phyloP scores from a whole-genome alignment of 352 stramenopile genomes.

The Phytophthora hibernalis region DNA sequence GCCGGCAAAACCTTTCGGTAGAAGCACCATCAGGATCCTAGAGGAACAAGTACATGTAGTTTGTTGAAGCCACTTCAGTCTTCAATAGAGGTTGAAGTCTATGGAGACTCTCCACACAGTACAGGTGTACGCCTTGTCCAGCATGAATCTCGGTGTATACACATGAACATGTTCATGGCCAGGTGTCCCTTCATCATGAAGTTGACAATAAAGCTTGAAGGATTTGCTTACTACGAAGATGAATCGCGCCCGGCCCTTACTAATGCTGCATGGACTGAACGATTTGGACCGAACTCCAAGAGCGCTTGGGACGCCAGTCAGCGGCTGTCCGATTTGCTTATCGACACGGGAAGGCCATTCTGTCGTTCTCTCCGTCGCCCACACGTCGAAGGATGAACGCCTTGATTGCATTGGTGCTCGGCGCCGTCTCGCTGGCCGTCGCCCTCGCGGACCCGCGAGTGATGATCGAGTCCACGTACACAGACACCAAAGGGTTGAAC shows the following conservation, averaged over 20 bases:
- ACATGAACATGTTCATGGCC: too few relatives aligned
- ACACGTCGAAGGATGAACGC: constrained; percentile 19
- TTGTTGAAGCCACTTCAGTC: too few relatives aligned
- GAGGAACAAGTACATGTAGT: too few relatives aligned
- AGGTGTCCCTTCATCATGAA: too few relatives aligned
- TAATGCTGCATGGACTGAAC: constrained; percentile 27
- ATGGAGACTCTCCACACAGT: too few relatives aligned
- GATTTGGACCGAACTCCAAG: background rate
- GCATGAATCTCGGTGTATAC: too few relatives aligned
- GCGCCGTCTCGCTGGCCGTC: constrained; percentile 16
- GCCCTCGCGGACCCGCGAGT: constrained; percentile 26
- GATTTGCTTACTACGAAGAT: background rate
- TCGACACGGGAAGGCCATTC: constrained; percentile 3
- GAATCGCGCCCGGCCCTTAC: constrained; percentile 14
- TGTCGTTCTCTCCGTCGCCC: constrained; percentile 13
- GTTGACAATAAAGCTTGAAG: too few relatives aligned
- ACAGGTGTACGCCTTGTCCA: too few relatives aligned
- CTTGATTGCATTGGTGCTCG: constrained; percentile 19
- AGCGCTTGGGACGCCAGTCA: background rate
- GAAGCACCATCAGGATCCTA: too few relatives aligned
- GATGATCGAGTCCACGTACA: constrained; percentile 46
- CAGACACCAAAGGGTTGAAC: constrained; percentile 29
- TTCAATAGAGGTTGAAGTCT: too few relatives aligned
- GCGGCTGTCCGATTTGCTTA: background rate
- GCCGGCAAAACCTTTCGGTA: too few relatives aligned